phyloP scores from a whole-genome alignment of 1,284 basidiomycete genomes.

The Cryptococcus maquisensis region DNA sequence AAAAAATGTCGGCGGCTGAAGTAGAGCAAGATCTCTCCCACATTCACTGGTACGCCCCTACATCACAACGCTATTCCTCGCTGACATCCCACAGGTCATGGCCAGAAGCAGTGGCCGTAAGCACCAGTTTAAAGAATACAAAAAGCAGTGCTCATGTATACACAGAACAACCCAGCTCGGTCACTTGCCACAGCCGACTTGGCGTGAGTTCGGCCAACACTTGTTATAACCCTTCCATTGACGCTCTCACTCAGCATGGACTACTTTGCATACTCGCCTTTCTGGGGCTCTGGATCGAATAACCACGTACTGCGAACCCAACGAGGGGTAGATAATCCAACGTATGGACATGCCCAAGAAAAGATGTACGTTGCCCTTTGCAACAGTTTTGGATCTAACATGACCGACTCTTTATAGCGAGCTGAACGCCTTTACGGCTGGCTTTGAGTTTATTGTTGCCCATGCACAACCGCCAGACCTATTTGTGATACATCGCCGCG shows the following conservation, averaged over 20 bases:
- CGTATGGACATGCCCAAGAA: conserved; percentile 41
- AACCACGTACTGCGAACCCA: conserved; percentile 41
- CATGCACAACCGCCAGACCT: conserved; percentile 39
- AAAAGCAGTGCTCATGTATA: neutral
- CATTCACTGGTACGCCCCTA: conserved; percentile 39
- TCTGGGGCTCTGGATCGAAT: conserved; percentile 42
- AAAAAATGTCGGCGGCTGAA: conserved; percentile 14
- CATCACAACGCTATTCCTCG: neutral
- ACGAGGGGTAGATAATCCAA: conserved; percentile 32
- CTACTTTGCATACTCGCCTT: conserved; percentile 46
- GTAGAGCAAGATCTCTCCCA: conserved; percentile 40
- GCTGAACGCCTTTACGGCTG: conserved; percentile 29
- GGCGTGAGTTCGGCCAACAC: conserved; percentile 29
- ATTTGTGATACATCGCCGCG: conserved; percentile 39
- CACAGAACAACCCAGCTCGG: conserved; percentile 34
- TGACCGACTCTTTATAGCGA: conserved; percentile 17
- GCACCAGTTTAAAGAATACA: neutral
- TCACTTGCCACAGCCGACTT: conserved; percentile 37
- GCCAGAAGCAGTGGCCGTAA: conserved; percentile 43
- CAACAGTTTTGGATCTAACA: neutral
- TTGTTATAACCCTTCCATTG: neutral
- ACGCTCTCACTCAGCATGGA: conserved; percentile 30
- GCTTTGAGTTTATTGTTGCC: conserved; percentile 44
- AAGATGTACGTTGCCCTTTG: conserved; percentile 28
- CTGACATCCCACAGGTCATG: conserved; percentile 30